Conservation (phyloP, 345 rosid genomes). For the Aethionema arabicum region DNA sequence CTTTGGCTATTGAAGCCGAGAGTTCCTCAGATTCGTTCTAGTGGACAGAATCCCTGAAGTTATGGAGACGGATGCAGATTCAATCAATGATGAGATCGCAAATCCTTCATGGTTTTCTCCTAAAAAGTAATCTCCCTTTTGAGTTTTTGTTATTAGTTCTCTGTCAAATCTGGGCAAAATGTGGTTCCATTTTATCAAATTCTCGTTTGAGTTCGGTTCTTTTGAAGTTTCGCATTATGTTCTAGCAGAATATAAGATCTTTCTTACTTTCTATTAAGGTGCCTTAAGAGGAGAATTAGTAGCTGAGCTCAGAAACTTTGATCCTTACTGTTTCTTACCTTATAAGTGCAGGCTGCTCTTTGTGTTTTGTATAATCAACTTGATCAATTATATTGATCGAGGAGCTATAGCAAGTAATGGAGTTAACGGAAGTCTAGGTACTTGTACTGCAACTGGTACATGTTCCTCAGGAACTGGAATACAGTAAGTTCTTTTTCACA, state of each 20-base stretch:
- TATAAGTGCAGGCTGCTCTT: conserved; percentile 63
- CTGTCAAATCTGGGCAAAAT: conserved; percentile 3
- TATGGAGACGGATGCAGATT: conserved; percentile 40
- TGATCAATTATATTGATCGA: conserved; percentile 83
- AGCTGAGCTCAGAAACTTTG: not conserved
- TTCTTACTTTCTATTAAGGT: too few relatives aligned
- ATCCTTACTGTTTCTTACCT: not conserved
- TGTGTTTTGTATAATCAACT: conserved; percentile 78
- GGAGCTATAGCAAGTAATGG: conserved; percentile 98
- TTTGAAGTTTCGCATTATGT: too few relatives aligned
- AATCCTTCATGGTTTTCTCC: conserved; percentile 85
- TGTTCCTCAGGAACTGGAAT: conserved; percentile 84
- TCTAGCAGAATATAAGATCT: too few relatives aligned
- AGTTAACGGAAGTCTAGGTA: conserved; percentile 70
- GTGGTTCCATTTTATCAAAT: conserved; percentile 15
- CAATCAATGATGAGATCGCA: conserved; percentile 37
- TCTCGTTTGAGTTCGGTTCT: too few relatives aligned
- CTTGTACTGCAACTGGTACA: conserved; percentile 63
- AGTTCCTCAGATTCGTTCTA: too few relatives aligned
- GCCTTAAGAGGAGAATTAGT: not conserved
- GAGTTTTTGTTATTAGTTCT: not conserved
- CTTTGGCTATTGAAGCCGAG: too few relatives aligned
- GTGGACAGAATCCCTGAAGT: conserved; percentile 28
- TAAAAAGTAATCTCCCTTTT: conserved; percentile 42
- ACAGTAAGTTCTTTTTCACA: conserved; percentile 61